Evolutionary conservation across 108 stramenopile genomes (phyloP).

Genomic region (Asterionellopsis glacialis): DNA sequence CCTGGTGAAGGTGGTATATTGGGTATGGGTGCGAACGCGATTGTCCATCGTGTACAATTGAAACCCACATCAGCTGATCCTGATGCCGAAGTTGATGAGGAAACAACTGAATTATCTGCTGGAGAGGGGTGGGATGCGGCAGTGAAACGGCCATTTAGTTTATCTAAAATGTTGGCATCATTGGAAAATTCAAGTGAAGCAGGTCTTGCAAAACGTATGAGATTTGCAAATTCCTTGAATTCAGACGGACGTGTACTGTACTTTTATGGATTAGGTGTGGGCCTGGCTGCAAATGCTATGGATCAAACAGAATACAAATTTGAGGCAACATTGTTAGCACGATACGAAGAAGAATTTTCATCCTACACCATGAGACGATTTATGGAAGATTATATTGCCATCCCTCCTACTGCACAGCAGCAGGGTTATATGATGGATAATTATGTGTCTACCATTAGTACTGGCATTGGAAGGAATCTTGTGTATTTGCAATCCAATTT

Average conservation of each 20-base stretch:
- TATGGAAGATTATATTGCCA: conserved; percentile 54
- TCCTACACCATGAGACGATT: conserved; percentile 69
- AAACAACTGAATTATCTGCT: neutral
- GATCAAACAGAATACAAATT: conserved; percentile 64
- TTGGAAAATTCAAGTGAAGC: conserved; percentile 59
- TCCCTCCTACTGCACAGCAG: conserved; percentile 1
- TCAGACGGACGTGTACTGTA: conserved; percentile 62
- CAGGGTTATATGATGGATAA: too few species aligned
- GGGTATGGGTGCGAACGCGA: conserved; percentile 76
- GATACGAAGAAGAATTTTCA: conserved; percentile 66
- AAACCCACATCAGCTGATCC: conserved; percentile 21
- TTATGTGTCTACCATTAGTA: neutral
- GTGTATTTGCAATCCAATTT: conserved; percentile 45
- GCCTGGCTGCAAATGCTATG: conserved; percentile 59
- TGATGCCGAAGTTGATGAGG: conserved; percentile 4
- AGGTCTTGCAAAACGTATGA: conserved; percentile 63
- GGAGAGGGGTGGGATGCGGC: conserved; percentile 62
- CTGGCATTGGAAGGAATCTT: conserved; percentile 1
- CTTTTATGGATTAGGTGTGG: conserved; percentile 73
- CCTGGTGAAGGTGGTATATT: conserved; percentile 56
- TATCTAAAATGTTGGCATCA: conserved; percentile 62
- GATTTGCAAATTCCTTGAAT: conserved; percentile 57
- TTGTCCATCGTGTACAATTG: conserved; percentile 65
- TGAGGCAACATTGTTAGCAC: conserved; percentile 52
- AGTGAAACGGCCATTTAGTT: conserved; percentile 64